A percentile compares a stretch with the other conserved stretches of the same genome.
Conservation (phyloP, 805 yeast genomes). For the Starmerella vaccinii region DNA sequence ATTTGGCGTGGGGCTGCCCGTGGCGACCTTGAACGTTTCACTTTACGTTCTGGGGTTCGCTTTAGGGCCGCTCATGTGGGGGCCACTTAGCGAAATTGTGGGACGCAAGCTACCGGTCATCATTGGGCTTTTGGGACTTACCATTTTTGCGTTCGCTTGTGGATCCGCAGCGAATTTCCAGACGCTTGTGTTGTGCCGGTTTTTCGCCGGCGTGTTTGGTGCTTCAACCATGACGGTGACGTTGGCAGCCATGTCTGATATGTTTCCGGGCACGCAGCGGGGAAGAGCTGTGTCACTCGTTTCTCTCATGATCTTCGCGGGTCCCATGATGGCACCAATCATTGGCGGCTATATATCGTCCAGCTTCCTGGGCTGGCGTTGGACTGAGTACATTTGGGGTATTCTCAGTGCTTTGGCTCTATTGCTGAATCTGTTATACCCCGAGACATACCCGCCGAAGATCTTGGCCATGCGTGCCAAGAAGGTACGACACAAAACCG, state of each 20-base stretch:
- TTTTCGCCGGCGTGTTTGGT: constrained; percentile 70
- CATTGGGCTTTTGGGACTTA: constrained; percentile 35
- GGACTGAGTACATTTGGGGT: constrained; percentile 43
- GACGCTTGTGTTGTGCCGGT: constrained; percentile 50
- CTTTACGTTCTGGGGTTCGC: constrained; percentile 85
- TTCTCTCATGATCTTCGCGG: constrained; percentile 17
- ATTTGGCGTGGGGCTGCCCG: constrained; percentile 54
- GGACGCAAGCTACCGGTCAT: constrained; percentile 54
- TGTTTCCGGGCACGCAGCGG: constrained; percentile 10
- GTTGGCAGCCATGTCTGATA: constrained; percentile 19
- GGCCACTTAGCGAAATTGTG: constrained; percentile 66
- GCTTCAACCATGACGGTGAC: constrained; percentile 43
- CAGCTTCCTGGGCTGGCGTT: constrained; percentile 55
- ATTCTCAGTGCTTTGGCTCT: constrained; percentile 31
- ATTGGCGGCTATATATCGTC: constrained; percentile 54
- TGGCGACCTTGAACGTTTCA: constrained; percentile 64
- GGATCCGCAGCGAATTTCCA: constrained; percentile 21
- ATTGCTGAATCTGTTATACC: constrained; percentile 35
- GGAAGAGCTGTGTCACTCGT: constrained; percentile 17
- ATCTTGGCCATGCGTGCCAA: constrained; percentile 54
- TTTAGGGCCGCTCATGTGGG: constrained; percentile 81
- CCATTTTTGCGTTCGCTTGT: constrained; percentile 24
- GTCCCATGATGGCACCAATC: constrained; percentile 28
- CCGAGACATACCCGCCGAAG: constrained; percentile 66
- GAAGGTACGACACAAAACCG: constrained; percentile 52